A percentile compares a stretch with the other conserved stretches of the same genome.
Conservation (phyloP, 768 basidiomycete species). For the Macrolepiota albuminosa region DNA sequence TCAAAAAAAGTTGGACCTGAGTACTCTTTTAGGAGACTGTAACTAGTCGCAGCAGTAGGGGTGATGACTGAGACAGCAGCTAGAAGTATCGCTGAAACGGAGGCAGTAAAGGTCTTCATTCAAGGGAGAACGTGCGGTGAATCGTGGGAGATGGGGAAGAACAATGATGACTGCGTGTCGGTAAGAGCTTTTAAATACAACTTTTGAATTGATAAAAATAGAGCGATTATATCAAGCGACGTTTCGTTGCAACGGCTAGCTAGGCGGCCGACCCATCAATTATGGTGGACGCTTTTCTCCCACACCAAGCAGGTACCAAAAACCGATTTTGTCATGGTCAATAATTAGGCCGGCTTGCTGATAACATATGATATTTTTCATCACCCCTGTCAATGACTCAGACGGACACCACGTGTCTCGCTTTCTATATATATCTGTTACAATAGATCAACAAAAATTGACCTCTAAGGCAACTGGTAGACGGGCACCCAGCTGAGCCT, state of each 20-base stretch:
- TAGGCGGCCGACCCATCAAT: not conserved
- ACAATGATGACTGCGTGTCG: not conserved
- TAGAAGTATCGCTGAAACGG: not conserved
- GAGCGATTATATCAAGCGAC: not conserved
- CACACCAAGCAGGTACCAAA: no score
- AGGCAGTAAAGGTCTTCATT: not conserved
- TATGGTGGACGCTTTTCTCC: not conserved
- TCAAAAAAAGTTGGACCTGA: constrained; percentile 61
- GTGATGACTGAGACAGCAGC: not conserved
- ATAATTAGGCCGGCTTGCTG: no score
- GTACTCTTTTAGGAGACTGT: constrained; percentile 53
- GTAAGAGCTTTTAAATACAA: not conserved
- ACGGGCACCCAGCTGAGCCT: no score
- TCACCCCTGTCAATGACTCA: no score
- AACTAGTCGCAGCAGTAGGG: constrained; percentile 21
- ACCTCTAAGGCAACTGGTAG: no score
- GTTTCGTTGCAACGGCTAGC: not conserved
- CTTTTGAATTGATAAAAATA: not conserved
- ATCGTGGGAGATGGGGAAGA: not conserved
- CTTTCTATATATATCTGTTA: no score
- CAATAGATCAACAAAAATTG: no score
- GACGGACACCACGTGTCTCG: no score
- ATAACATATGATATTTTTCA: no score
- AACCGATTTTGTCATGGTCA: no score
- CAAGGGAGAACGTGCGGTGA: not conserved